These are phyloP conservation scores for Ganoderma sinense DNA, from an alignment of 1,284 basidiomycete genomes.

Conservation along the genomic window DNA sequence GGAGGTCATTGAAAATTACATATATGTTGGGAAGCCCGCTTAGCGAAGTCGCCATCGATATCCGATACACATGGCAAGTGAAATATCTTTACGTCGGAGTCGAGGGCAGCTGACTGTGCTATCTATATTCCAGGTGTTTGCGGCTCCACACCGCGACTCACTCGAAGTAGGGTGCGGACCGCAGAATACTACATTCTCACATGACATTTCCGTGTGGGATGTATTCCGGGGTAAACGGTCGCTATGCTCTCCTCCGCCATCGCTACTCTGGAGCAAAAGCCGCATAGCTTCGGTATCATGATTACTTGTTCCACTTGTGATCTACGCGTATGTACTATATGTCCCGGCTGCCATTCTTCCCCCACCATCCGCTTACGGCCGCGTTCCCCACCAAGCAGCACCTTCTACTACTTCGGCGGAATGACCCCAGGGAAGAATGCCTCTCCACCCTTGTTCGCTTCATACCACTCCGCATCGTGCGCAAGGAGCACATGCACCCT, in stretches of 20 bases:
- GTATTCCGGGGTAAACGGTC: too few relatives aligned
- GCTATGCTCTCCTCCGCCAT: too few relatives aligned
- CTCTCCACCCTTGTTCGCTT: constrained; percentile 16
- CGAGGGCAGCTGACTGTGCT: neutral
- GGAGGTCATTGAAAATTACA: too few relatives aligned
- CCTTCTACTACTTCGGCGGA: neutral
- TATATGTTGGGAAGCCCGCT: too few relatives aligned
- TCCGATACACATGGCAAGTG: neutral
- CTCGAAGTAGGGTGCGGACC: neutral
- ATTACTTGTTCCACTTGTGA: neutral
- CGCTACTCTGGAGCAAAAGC: neutral
- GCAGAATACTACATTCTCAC: neutral
- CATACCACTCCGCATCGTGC: constrained; percentile 60
- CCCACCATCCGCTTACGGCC: neutral
- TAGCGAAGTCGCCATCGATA: too few relatives aligned
- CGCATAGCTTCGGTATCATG: neutral
- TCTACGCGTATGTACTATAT: neutral
- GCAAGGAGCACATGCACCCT: constrained; percentile 56
- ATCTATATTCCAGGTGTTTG: neutral
- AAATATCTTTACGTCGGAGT: too few relatives aligned
- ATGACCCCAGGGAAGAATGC: constrained; percentile 24
- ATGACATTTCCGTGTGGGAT: neutral
- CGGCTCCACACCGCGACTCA: neutral
- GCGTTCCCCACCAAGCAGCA: neutral
- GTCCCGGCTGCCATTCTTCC: neutral